Evolutionary conservation across 2,329 filamentous ascomycete species (phyloP), one percentile per base, ranked within the genome.

Genomic region (Penicillium oxalicum): DNA sequence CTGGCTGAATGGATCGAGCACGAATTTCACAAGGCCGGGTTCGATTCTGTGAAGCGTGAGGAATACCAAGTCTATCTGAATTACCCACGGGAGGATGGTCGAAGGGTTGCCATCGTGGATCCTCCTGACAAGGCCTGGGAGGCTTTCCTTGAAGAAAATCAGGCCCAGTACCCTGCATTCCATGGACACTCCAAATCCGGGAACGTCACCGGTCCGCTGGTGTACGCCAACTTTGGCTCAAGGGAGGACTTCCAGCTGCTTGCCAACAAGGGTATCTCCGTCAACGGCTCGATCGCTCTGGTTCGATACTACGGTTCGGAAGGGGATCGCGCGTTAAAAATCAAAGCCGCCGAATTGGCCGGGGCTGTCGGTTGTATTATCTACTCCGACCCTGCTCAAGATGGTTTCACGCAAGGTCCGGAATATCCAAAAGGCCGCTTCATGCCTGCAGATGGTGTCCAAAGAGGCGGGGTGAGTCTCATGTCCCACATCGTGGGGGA

Each of bases 191-290:
- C 91, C 13, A 90, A 87, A 64, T 80, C 86, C 0, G 93, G 91
- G 38, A 87, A 93, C 61, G 90, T 91, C 34, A 87, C 80, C 26
- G 93, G 93, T 0, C 91, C 87, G 18, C 69, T 97, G 39, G 80
- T 98, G 1, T 98, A 95, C 66, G 91, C 86, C 45, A 96, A 97
- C 70, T 95, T 91, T 61, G 94, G 93, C 9, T 86, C 88, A 38
- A 79, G 83, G 44, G 83, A 88, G 38, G 93, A 98, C 65, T 97
- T 94, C 65, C 77, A 86, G 63, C 73, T 70, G 46, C 73, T 98
- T 27, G 74, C 79, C 50, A 82, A 90, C 46, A 80, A 79, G 54
- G 87, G 84, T 0, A 78, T 97, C 51, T 77, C 86, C 27, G 78
- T 88, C 1, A 80, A 84, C 44, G 91, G 88, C 9, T 84, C 89